These are phyloP conservation scores for Clarkia xantiana DNA, from an alignment of 345 rosid genomes.

Conservation along the genomic window DNA sequence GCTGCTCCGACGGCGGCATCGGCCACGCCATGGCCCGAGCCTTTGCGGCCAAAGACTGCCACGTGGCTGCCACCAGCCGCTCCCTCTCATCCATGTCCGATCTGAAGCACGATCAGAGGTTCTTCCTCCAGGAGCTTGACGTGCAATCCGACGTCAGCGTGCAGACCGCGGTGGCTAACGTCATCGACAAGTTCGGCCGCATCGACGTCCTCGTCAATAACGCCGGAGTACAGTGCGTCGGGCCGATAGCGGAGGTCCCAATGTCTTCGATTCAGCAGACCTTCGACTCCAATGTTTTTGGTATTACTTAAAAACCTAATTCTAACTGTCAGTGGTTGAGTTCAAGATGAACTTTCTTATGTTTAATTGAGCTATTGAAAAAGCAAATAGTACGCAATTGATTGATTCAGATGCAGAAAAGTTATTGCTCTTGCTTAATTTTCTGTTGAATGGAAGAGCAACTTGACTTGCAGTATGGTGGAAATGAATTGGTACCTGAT, in stretches of 20 bases:
- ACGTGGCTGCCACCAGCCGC: slow-evolving; percentile 64
- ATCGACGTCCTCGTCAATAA: slow-evolving; percentile 78
- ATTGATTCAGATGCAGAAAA: too few relatives aligned
- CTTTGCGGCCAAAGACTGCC: slow-evolving; percentile 45
- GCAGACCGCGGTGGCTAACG: slow-evolving; percentile 24
- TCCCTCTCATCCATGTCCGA: slow-evolving; percentile 50
- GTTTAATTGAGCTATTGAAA: too few relatives aligned
- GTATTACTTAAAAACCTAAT: slow-evolving; percentile 12
- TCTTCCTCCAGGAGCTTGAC: slow-evolving; percentile 57
- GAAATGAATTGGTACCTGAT: too few relatives aligned
- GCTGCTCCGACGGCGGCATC: slow-evolving; percentile 75
- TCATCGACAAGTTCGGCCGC: slow-evolving; percentile 42
- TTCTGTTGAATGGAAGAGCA: too few relatives aligned
- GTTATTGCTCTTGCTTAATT: too few relatives aligned
- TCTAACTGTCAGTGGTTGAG: too few relatives aligned
- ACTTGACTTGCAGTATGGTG: too few relatives aligned
- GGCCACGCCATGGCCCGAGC: slow-evolving; percentile 76
- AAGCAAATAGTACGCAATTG: too few relatives aligned
- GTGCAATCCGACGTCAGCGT: slow-evolving; percentile 57
- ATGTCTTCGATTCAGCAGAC: slow-evolving; percentile 40
- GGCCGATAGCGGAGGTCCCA: slow-evolving; percentile 73
- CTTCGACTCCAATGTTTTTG: slow-evolving; percentile 63
- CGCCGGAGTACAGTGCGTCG: slow-evolving; percentile 77
- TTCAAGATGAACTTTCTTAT: too few relatives aligned
- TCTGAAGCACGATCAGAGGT: slow-evolving; percentile 48